A percentile compares a stretch with the other conserved stretches of the same genome.
phyloP scores from a whole-genome alignment of 306 rosid species.

The Castanea mollissima region DNA sequence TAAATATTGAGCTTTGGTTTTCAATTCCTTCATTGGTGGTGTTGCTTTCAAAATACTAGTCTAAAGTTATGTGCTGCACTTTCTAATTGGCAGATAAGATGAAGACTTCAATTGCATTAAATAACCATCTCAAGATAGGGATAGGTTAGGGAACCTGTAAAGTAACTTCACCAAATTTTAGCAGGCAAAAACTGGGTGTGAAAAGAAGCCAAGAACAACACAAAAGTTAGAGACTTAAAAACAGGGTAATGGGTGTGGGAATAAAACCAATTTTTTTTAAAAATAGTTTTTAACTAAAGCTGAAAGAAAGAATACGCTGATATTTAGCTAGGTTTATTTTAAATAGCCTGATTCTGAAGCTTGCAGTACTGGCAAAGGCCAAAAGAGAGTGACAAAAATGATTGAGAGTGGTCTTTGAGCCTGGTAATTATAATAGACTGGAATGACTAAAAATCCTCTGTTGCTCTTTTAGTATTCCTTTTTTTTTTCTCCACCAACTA shows the following conservation, averaged over 20 bases:
- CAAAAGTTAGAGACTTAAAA: background rate
- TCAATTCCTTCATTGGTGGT: background rate
- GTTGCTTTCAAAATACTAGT: background rate
- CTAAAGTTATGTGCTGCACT: background rate
- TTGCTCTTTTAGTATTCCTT: too few species aligned
- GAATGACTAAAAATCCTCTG: too few species aligned
- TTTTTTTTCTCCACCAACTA: too few species aligned
- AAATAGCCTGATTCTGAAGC: too few species aligned
- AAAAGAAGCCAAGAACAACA: background rate
- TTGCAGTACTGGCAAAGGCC: too few species aligned
- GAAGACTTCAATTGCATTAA: background rate
- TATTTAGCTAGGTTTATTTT: too few species aligned
- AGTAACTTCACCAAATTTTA: background rate
- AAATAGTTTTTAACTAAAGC: background rate
- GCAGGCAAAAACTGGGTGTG: background rate
- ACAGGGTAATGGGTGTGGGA: background rate
- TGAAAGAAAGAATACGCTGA: background rate
- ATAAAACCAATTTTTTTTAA: background rate
- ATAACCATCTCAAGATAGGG: background rate
- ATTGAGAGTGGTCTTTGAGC: too few species aligned
- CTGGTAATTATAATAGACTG: too few species aligned
- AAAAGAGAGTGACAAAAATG: too few species aligned
- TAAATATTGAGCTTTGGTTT: background rate
- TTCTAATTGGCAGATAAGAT: background rate
- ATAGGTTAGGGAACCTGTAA: background rate